Conservation (phyloP, 2,329 filamentous ascomycete genomes). For the Plectosphaerella plurivora region DNA sequence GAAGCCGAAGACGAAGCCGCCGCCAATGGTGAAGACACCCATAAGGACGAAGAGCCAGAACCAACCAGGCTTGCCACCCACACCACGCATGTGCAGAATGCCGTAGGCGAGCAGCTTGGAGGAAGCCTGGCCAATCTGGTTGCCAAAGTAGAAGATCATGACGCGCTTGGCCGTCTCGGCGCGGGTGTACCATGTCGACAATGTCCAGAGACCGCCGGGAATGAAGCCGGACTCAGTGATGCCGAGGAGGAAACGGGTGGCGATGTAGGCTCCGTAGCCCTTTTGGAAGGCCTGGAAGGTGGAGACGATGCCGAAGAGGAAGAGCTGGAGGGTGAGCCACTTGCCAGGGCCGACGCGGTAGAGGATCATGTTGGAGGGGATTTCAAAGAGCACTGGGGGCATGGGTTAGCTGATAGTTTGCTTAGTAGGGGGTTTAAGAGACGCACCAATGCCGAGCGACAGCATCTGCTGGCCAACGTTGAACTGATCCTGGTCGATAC, state of each 20-base stretch:
- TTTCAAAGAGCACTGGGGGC: slow-evolving; percentile 32
- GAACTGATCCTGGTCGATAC: slow-evolving; percentile 44
- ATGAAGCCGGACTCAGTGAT: slow-evolving; percentile 52
- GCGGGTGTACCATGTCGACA: slow-evolving; percentile 52
- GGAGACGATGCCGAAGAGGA: slow-evolving; percentile 47
- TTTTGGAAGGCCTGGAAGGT: slow-evolving; percentile 50
- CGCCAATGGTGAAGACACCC: slow-evolving; percentile 45
- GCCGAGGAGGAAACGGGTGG: slow-evolving; percentile 46
- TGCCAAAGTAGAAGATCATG: slow-evolving; percentile 52
- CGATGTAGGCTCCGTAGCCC: slow-evolving; percentile 41
- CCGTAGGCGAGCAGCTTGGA: slow-evolving; percentile 36
- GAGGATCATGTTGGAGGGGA: slow-evolving; percentile 42
- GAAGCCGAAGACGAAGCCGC: slow-evolving; percentile 35
- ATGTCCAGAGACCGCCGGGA: slow-evolving; percentile 43
- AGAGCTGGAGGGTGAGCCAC: slow-evolving; percentile 49
- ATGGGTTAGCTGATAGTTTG: neutral
- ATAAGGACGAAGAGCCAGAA: slow-evolving; percentile 52
- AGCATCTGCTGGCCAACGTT: slow-evolving; percentile 48
- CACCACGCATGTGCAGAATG: slow-evolving; percentile 45
- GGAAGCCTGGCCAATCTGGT: slow-evolving; percentile 43
- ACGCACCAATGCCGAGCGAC: slow-evolving; percentile 34
- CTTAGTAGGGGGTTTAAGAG: slow-evolving; percentile 3
- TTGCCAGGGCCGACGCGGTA: slow-evolving; percentile 43
- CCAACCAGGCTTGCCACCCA: slow-evolving; percentile 46
- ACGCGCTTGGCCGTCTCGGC: slow-evolving; percentile 47